phyloP scores from a whole-genome alignment of 2,329 filamentous ascomycete species.

The Cryphonectria naterciae region DNA sequence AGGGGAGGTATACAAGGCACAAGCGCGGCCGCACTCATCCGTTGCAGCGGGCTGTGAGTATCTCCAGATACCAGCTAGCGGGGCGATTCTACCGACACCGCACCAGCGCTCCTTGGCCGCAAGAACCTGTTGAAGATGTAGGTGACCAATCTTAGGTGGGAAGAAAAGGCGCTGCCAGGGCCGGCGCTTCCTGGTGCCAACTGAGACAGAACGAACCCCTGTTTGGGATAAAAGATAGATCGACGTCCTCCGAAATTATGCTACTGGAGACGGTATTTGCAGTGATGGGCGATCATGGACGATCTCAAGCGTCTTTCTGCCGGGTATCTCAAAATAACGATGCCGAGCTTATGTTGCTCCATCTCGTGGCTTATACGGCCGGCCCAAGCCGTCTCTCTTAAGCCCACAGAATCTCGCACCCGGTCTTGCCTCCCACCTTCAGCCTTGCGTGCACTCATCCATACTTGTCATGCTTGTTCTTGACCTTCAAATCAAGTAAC shows the following conservation, averaged over 20 bases:
- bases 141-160: neutral
- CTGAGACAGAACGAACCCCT: too few species aligned
- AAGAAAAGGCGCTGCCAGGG: neutral
- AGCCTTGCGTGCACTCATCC: conserved; percentile 41
- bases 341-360: neutral
- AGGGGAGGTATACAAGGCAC: neutral
- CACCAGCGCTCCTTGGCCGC: neutral
- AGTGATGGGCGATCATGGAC: neutral
- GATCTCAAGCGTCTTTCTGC: neutral
- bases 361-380: neutral
- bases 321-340: neutral
- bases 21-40: neutral
- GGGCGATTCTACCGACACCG: neutral
- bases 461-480: conserved; percentile 91
- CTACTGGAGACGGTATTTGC: neutral
- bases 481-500: conserved; percentile 84
- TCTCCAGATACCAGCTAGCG: neutral
- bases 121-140: neutral
- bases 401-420: neutral
- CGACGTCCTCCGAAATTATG: neutral
- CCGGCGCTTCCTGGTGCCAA: neutral
- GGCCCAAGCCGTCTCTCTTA: neutral
- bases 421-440: neutral
- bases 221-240: neutral
- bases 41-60: neutral